Percentiles rank a stretch among this genome's conserved stretches.
Evolutionary conservation across 768 basidiomycete species (phyloP).

Genomic region (Tricholoma bakamatsutake): DNA sequence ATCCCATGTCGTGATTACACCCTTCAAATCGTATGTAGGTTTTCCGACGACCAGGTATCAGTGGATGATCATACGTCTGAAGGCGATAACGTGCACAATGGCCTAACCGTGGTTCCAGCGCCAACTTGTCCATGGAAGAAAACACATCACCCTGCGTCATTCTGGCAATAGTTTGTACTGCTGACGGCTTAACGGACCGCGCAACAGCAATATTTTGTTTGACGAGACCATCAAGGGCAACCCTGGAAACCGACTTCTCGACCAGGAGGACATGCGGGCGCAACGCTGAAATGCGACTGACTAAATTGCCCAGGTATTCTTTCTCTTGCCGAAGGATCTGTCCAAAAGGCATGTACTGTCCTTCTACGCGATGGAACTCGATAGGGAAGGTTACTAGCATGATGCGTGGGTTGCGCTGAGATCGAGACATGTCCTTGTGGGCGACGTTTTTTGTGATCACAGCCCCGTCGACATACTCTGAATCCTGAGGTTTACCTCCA

Average conservation of each 20-base stretch:
- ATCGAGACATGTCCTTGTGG: conserved; percentile 89
- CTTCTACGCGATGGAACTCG: conserved; percentile 89
- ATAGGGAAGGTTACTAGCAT: conserved; percentile 96
- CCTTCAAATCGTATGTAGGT: conserved; percentile 99
- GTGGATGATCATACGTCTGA: conserved; percentile 90
- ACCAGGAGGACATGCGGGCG: conserved; percentile 91
- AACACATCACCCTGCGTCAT: conserved; percentile 95
- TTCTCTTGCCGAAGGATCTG: conserved; percentile 90
- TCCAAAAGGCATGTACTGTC: conserved; percentile 89
- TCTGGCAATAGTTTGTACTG: conserved; percentile 81
- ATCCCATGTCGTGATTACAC: conserved; percentile 87
- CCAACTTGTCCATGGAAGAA: conserved; percentile 92
- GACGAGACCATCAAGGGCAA: conserved; percentile 84
- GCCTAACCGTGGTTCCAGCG: conserved; percentile 83
- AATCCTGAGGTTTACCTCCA: conserved; percentile 86
- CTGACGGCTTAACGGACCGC: conserved; percentile 80
- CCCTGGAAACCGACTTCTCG: conserved; percentile 84
- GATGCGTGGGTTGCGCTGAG: conserved; percentile 79
- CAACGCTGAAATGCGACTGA: conserved; percentile 82
- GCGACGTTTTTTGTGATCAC: conserved; percentile 98
- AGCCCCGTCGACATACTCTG: conserved; percentile 94
- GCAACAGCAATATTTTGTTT: conserved; percentile 88
- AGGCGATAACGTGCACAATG: conserved; percentile 82
- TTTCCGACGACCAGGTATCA: conserved; percentile 93
- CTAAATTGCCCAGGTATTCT: conserved; percentile 85